Evolutionary conservation across 352 stramenopile genomes (phyloP).

Genomic region (Peronosclerospora sorghi): DNA sequence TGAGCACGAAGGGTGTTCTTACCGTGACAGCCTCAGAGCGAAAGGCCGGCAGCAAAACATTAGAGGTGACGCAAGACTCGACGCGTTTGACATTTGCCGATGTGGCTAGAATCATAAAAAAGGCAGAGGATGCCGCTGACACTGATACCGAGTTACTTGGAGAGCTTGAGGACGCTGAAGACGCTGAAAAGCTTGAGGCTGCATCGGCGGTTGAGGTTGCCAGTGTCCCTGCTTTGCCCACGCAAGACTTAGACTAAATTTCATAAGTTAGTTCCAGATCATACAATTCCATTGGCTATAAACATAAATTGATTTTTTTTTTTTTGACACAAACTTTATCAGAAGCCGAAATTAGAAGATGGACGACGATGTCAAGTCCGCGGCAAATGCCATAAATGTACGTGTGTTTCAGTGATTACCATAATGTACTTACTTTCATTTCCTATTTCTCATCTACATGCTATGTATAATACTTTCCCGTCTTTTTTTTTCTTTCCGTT

Average conservation of each 20-base stretch:
- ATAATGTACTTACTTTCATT: background rate
- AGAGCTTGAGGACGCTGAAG: constrained; percentile 56
- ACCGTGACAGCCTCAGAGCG: constrained; percentile 87
- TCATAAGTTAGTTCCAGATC: constrained; percentile 15
- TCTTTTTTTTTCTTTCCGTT: constrained; percentile 4
- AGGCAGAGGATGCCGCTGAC: constrained; percentile 74
- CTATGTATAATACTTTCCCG: background rate
- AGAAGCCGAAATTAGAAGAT: constrained; percentile 1
- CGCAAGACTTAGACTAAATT: constrained; percentile 80
- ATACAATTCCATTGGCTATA: constrained; percentile 17
- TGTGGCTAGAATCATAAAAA: constrained; percentile 71
- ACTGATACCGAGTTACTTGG: constrained; percentile 71
- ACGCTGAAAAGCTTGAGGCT: constrained; percentile 39
- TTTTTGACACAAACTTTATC: too few relatives aligned
- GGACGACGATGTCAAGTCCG: constrained; percentile 40
- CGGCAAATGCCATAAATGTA: constrained; percentile 43
- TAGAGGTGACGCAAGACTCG: constrained; percentile 65
- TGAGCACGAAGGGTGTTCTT: constrained; percentile 90
- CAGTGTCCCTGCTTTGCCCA: constrained; percentile 26
- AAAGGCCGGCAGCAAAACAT: constrained; percentile 57
- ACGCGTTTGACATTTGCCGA: constrained; percentile 53
- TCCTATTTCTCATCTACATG: background rate
- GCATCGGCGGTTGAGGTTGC: constrained; percentile 17
- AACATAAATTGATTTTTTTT: too few relatives aligned
- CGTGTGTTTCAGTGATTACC: constrained; percentile 3